Base-by-base conservation (phyloP, 1,139 yeast species). In the Debaryomyces coudertii region DNA sequence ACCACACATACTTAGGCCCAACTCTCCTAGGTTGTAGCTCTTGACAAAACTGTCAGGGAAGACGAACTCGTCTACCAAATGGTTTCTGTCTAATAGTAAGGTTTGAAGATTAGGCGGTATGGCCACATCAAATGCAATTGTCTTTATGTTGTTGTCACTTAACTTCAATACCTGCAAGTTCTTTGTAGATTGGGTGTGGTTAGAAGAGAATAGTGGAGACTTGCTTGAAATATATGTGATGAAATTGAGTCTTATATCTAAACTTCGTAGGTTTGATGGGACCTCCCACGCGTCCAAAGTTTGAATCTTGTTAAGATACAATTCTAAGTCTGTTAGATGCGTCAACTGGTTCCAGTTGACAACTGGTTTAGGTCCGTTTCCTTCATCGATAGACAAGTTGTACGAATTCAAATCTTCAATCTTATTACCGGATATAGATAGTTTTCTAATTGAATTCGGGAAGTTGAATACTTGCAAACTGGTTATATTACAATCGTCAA, bases 181-280 rank as follows among this genome's bases (percentile, higher is more conserved):
- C 16, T 2, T 34, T 22, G 37, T 51, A 46, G 36, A 58, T 7
- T 16, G 34, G 20, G 41, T 2, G 33, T 38, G 23, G 11, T 38
- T 6, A 1, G 27, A 29, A 2, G 41, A 38, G 33, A 38, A 38
- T 9, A 38, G 30, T 7, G 41, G 57, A 2, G 56, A 25, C 5
- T 36, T 23, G 2, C 31, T 36, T 4, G 52, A 28, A 11, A 58
- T 29, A 22, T 31, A 39, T 1, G 41, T 39, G 9, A 66, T 38
- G 22, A 34, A 44, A 43, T 68, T 68, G 22, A 55, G 45, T 15
- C 65, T 45, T 25, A 69, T 48, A 42, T 67, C 66, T n/a, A 69
- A 42, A 7, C 41, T 39, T 11, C 50, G 53, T 12, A 69, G 44
- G 20, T 52, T 56, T 2, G 53, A 46, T 0, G 74, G 74, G 1